phyloP scores from a whole-genome alignment of 2,329 filamentous ascomycete species.

The Colletotrichum liriopes region DNA sequence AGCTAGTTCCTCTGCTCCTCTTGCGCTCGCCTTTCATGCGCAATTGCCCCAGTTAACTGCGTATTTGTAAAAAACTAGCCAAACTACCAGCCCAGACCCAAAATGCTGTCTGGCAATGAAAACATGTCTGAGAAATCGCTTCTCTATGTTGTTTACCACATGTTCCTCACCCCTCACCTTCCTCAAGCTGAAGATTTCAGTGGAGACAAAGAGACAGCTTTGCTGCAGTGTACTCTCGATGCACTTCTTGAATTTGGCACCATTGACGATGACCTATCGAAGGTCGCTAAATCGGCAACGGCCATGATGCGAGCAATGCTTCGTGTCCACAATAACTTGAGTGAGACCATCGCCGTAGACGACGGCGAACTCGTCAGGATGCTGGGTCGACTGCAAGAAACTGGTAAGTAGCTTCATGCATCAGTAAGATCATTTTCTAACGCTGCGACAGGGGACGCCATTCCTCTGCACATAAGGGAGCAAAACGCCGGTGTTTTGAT shows the following conservation, averaged over 20 bases:
- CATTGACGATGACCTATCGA: not conserved
- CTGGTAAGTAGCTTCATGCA: no score
- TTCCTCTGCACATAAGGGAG: slow-evolving; percentile 48
- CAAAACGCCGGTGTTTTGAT: slow-evolving; percentile 57
- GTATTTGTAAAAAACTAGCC: no score
- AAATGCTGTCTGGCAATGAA: not conserved
- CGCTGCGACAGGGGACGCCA: slow-evolving; percentile 44
- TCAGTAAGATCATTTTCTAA: no score
- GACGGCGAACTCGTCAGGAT: not conserved
- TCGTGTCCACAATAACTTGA: not conserved
- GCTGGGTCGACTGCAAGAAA: not conserved
- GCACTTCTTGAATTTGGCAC: no score
- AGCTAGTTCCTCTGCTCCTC: no score
- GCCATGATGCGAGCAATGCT: not conserved
- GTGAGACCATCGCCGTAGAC: not conserved
- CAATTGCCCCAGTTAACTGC: no score
- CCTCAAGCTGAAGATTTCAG: slow-evolving; percentile 1
- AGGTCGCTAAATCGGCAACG: not conserved
- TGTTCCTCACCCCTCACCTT: not conserved
- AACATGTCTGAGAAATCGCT: not conserved
- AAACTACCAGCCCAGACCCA: no score
- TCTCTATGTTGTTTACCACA: not conserved
- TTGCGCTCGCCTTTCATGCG: no score
- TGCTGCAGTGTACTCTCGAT: no score
- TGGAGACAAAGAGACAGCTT: not conserved